Percentiles rank a stretch among this genome's conserved stretches.
These are phyloP conservation scores for Neurospora sp. DNA, from an alignment of 495 filamentous ascomycete genomes.

Conservation along the genomic window DNA sequence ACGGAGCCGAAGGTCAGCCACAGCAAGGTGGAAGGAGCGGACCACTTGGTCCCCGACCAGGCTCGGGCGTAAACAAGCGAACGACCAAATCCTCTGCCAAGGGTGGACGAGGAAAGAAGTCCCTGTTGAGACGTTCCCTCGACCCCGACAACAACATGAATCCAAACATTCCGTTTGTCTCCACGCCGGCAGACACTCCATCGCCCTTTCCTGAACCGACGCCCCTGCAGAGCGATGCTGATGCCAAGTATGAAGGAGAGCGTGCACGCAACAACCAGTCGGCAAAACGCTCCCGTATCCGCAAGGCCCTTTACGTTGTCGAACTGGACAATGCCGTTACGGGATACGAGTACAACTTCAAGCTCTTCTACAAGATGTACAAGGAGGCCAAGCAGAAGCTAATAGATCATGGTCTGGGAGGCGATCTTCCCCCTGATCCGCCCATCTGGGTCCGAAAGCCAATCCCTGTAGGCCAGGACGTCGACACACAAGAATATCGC, in stretches of 20 bases:
- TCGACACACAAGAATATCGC: not conserved
- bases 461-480: not conserved
- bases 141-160: not conserved
- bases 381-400: not conserved
- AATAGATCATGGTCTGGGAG: not conserved
- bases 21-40: not conserved
- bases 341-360: not conserved
- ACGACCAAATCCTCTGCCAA: not conserved
- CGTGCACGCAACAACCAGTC: constrained; percentile 3
- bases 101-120: not conserved
- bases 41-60: not conserved
- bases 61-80: not conserved
- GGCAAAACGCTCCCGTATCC: not conserved
- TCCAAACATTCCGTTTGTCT: not conserved
- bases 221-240: not conserved
- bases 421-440: not conserved
- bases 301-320: constrained; percentile 1
- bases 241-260: not conserved
- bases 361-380: not conserved
- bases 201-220: not conserved
- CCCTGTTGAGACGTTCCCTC: not conserved
- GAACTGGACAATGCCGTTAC: constrained; percentile 4
- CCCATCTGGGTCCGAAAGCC: not conserved
- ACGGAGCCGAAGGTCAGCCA: not conserved
- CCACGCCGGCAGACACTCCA: not conserved